Evolutionary conservation across 2,329 filamentous ascomycete genomes (phyloP).

Genomic region (Fusarium ramigenum): DNA sequence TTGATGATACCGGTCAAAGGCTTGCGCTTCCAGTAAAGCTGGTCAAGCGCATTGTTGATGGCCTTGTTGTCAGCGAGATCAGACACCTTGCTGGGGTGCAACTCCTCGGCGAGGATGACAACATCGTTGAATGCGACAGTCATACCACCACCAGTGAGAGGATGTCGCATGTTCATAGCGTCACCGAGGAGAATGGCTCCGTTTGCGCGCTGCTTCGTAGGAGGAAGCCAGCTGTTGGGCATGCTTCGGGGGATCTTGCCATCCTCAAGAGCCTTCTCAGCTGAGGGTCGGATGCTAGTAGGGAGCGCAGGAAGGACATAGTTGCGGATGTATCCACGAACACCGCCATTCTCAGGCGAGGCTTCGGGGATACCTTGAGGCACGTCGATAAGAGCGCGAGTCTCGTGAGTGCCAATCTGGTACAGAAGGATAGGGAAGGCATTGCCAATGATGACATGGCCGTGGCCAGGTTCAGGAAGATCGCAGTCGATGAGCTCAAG

Average conservation of each 20-base stretch:
- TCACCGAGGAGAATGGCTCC: conserved; percentile 89
- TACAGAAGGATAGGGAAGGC: conserved; percentile 86
- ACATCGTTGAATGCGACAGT: conserved; percentile 96
- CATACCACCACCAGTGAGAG: conserved; percentile 96
- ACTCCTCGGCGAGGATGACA: conserved; percentile 76
- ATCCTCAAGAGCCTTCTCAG: conserved; percentile 78
- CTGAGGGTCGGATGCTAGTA: conserved; percentile 73
- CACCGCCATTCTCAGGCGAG: conserved; percentile 77
- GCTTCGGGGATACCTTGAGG: conserved; percentile 81
- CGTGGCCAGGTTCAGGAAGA: conserved; percentile 78
- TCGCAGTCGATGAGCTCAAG: conserved; percentile 90
- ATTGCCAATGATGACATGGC: conserved; percentile 87
- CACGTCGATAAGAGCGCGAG: conserved; percentile 87
- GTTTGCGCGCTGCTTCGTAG: conserved; percentile 64
- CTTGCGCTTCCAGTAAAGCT: conserved; percentile 91
- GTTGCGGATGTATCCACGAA: conserved; percentile 84
- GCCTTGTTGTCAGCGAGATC: conserved; percentile 72
- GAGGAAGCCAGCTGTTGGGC: conserved; percentile 95
- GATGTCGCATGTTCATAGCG: conserved; percentile 99
- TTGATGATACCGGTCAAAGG: conserved; percentile 88
- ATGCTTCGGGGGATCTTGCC: conserved; percentile 83
- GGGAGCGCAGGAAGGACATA: conserved; percentile 84
- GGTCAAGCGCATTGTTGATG: conserved; percentile 73
- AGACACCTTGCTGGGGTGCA: conserved; percentile 75
- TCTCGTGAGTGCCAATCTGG: conserved; percentile 96